A percentile compares a stretch with the other conserved stretches of the same genome.
phyloP scores from a whole-genome alignment of 352 stramenopile species.

The Pythium rhizo-oryzae region DNA sequence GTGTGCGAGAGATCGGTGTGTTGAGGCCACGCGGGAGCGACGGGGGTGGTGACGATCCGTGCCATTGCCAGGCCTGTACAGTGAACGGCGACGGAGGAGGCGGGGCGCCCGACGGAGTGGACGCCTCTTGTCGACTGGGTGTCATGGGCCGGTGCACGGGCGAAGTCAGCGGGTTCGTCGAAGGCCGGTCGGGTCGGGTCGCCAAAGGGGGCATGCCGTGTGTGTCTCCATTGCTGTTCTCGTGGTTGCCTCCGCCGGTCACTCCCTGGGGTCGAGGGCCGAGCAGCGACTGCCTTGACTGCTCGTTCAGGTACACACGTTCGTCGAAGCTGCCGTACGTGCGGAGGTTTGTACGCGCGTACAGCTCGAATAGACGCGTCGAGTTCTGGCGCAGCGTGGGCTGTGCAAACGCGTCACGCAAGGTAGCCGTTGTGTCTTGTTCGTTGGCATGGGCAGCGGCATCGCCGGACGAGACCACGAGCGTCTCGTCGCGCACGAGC shows the following conservation, averaged over 20 bases:
- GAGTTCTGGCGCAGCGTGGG: slow-evolving; percentile 27
- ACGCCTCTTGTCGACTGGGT: slow-evolving; percentile 21
- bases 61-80: slow-evolving; percentile 69
- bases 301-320: slow-evolving; percentile 37
- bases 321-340: slow-evolving; percentile 34
- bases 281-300: slow-evolving; percentile 35
- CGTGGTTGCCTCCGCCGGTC: not conserved
- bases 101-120: slow-evolving; percentile 21
- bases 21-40: slow-evolving; percentile 35
- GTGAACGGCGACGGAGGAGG: slow-evolving; percentile 47
- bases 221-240: slow-evolving; percentile 21
- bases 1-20: slow-evolving; percentile 30
- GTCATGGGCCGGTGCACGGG: slow-evolving; percentile 24
- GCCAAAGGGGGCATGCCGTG: slow-evolving; percentile 24
- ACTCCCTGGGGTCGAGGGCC: slow-evolving; percentile 24
- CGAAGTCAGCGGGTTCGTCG: slow-evolving; percentile 22
- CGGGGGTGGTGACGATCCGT: slow-evolving; percentile 57
- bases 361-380: slow-evolving; percentile 30
- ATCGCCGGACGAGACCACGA: not conserved
- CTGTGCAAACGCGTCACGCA: slow-evolving; percentile 19
- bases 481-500: slow-evolving; percentile 24
- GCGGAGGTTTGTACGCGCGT: slow-evolving; percentile 21
- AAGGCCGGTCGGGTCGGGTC: slow-evolving; percentile 9
- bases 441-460: not conserved
- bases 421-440: not conserved